Base-by-base conservation (phyloP, 2,329 filamentous ascomycete genomes). In the Raffaelea arxii region DNA sequence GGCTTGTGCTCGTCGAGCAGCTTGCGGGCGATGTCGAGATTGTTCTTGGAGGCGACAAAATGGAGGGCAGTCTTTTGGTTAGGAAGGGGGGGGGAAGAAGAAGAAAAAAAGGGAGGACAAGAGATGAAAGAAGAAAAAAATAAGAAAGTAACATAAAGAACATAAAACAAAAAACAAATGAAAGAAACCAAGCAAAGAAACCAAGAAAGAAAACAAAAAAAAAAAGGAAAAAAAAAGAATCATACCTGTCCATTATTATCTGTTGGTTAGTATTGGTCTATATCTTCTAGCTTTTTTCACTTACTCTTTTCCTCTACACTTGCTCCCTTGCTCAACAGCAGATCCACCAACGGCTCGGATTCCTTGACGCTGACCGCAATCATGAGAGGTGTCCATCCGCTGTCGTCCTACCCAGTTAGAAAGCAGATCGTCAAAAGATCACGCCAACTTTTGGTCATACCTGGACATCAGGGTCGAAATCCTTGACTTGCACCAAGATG, bases 21-120 rank as follows among this genome's bases (percentile, higher is more conserved):
- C 48, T 79, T 80, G 42, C 82, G 82, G 23, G 88, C 88, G 6
- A 85, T 74, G 53, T 94, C 86, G 39, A 96, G 70, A 60, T 94
- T 90, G 57, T 79, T 80, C 65, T 98, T 98, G 25, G 89, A 95
- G 14, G 86, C 84, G 42, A 89, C 81, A 60, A 97, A 95, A 65
- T 97, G 91, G 19, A 98, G 76, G 10, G 84, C 87, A 21, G 89
- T 95, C 78, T 94, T 55, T 42, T 16, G 1, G n/a, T 53, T n/a
- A n/a, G n/a, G n/a, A n/a, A n/a, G n/a, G n/a, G n/a, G n/a, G n/a
- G n/a, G n/a, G n/a, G n/a, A n/a, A n/a, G n/a, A n/a, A n/a, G n/a
- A n/a, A n/a, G n/a, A n/a, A n/a, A n/a, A n/a, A n/a, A n/a, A n/a
- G n/a, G n/a, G n/a, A n/a, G n/a, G n/a, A n/a, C n/a, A n/a, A n/a